Base-by-base conservation (phyloP, 306 rosid genomes). In the Amphicarpaea edgeworthii region DNA sequence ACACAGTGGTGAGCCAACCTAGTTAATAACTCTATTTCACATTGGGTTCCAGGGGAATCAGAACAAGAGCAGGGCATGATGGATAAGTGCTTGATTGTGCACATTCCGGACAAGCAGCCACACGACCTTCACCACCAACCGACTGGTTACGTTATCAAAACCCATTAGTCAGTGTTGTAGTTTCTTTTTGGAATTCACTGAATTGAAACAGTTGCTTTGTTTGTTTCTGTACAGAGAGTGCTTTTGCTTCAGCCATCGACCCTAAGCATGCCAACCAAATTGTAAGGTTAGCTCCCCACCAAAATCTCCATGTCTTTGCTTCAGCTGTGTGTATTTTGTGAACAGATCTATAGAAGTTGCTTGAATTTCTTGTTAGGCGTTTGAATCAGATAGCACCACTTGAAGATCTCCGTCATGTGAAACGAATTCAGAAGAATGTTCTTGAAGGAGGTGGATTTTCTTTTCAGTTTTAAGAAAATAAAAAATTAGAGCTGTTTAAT, bases 181-280 rank as follows among this genome's bases (percentile, higher is more conserved):
- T 65, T 72, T 28, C 2, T 24, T 17, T 17, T 51, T 68, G 7
- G 34, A 46, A 7, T 70, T 66, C 42, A 14, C 3, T 61, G 9
- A 38, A 30, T 61, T 80, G 41, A 58, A 59, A 50, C 9, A 24
- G n/a, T 54, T 12, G 28, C 19, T 21, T 37, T 63, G 42, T 51
- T 43, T 40, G 14, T 60, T 69, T 23, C 8, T 69, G 37, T 66
- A 16, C 88, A 82, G 97, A 80, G 72, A 63, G 76, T 65, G 93
- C 84, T 32, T 77, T 88, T 47, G 97, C 93, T 78, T 87, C 97
- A 1, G 63, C 19, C 32, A 86, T 92, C 4, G 84, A 90, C 40
- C 93, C 97, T 74, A 83, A 90, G 79, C 73, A 85, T 70, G 89
- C 96, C 57, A 90, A 95, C 71, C 85, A 82, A 77, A 86, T 95